Base-by-base conservation (phyloP, 2,329 filamentous ascomycete genomes). In the Fusarium zealandicum region DNA sequence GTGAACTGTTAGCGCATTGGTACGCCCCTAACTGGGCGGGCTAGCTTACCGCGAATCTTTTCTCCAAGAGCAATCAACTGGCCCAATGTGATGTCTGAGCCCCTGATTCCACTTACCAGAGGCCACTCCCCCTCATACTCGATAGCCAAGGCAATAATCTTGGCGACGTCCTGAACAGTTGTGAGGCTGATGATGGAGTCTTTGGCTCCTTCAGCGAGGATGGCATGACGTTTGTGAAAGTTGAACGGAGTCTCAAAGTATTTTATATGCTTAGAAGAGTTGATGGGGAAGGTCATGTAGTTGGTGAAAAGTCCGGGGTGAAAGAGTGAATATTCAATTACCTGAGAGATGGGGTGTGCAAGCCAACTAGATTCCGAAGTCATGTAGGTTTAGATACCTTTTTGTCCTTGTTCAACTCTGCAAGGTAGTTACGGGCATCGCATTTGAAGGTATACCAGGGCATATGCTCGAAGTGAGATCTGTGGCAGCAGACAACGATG, bases 311-410 rank as follows among this genome's bases (percentile, higher is more conserved):
- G 60, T 0, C 80, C 82, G 0, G 80, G 80, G 31, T 84, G 81
- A 60, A 86, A 85, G 0, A 84, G 70, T 1, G 72, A 78, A 66
- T 86, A 86, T 53, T 86, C 81, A 6, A 86, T 71, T 4, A 82
- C 72, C 80, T 83, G 3, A 0, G 1, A 3, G 1, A 0, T 0
- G n/a, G 0, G 3, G 5, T 54, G 13, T 54, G 28, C 8, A 1
- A 1, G 11, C 1, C 20, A 20, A 6, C 1, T 4, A 1, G 3
- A 2, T 1, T 1, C 6, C 5, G 13, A 6, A 14, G 10, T 4
- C 1, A n/a, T 1, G 2, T 0, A 3, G 0, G 2, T 6, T 1
- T 3, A 30, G 17, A 8, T 46, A 78, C 78, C 43, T 77, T 75
- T 67, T 72, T 70, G 11, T 78, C 69, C 32, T 75, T 73, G 64